Evolutionary conservation across 305 asterid species (phyloP).

Genomic region (Fraxinus ornus): DNA sequence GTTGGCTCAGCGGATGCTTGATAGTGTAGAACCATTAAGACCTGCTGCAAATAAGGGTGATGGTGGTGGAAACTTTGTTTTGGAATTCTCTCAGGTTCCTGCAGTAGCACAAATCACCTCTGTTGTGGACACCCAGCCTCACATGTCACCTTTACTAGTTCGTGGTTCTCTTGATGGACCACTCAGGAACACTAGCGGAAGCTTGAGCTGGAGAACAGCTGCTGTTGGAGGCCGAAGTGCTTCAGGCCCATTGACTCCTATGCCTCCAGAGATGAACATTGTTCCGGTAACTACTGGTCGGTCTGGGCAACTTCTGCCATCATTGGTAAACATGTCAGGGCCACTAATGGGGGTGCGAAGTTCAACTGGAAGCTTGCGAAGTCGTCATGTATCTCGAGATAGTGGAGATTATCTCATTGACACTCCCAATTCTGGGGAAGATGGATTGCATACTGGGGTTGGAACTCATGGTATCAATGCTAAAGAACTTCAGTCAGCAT

Average conservation of each 20-base stretch:
- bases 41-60: conserved; percentile 72
- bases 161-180: conserved; percentile 99
- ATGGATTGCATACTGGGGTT: conserved; percentile 68
- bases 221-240: conserved; percentile 97
- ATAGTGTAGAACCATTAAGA: conserved; percentile 74
- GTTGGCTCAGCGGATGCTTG: conserved; percentile 98
- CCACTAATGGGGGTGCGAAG: conserved; percentile 97
- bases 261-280: conserved; percentile 88
- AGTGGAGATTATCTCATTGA: conserved; percentile 95
- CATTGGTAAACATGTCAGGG: conserved; percentile 97
- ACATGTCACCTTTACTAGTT: conserved; percentile 97
- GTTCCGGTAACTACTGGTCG: conserved; percentile 89
- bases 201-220: conserved; percentile 98
- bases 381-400: conserved; percentile 98
- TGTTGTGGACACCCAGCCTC: conserved; percentile 85
- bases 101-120: conserved; percentile 77
- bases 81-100: conserved; percentile 95
- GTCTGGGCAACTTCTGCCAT: conserved; percentile 95
- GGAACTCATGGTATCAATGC: conserved; percentile 82
- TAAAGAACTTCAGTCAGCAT: conserved; percentile 94
- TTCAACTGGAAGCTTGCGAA: conserved; percentile 94
- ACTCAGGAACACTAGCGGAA: conserved; percentile 91
- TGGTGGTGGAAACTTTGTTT: conserved; percentile 58
- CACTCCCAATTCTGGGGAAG: conserved; percentile 97
- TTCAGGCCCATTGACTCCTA: conserved; percentile 93